A percentile compares a stretch with the other conserved stretches of the same genome.
Evolutionary conservation across 2,329 filamentous ascomycete genomes (phyloP).

Genomic region (Chrysosporium keratinophilum): DNA sequence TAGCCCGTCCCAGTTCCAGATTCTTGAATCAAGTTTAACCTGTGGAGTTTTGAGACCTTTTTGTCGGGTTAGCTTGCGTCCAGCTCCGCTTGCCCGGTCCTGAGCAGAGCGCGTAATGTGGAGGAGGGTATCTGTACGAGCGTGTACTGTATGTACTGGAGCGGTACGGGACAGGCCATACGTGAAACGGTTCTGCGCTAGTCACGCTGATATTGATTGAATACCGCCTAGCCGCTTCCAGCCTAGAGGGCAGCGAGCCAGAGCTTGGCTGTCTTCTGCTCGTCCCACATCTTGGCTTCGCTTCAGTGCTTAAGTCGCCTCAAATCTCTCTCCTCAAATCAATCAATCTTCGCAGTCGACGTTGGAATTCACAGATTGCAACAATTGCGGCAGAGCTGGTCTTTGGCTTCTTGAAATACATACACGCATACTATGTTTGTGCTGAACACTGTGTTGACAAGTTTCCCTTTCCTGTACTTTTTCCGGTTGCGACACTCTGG

Average conservation of each 20-base stretch:
- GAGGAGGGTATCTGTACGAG: not conserved
- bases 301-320: conserved; percentile 10
- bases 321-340: conserved; percentile 4
- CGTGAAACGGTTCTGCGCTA: not conserved
- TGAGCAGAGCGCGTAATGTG: not conserved
- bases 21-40: not conserved
- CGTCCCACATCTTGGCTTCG: conserved; percentile 10
- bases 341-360: not conserved
- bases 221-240: not conserved
- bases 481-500: not conserved
- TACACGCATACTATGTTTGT: conserved; percentile 7
- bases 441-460: not conserved
- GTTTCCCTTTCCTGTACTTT: not conserved
- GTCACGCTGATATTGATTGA: not conserved
- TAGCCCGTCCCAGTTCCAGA: not conserved
- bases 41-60: not conserved
- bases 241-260: not conserved
- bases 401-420: conserved; percentile 2
- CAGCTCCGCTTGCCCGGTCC: not conserved
- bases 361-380: not conserved
- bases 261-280: conserved; percentile 3
- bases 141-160: not conserved
- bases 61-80: not conserved
- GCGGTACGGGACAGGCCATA: no score
- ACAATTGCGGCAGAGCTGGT: conserved; percentile 10